Base-by-base conservation (phyloP, 768 basidiomycete species). In the Daedaleopsis sinensis region DNA sequence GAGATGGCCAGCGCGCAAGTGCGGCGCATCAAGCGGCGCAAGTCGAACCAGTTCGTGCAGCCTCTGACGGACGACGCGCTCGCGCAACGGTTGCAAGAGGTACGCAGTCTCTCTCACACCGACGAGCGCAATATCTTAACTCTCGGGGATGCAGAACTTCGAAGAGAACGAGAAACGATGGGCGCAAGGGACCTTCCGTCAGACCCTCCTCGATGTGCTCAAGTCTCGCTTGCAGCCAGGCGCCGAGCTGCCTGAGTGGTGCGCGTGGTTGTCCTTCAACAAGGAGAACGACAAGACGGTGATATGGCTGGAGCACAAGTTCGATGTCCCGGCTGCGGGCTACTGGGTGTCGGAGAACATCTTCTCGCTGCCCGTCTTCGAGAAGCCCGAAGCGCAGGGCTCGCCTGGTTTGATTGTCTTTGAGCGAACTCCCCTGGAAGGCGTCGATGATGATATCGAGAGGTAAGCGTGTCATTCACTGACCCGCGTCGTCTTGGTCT, bases 261-360 rank as follows among this genome's bases (percentile, higher is more conserved):
- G 80, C 24, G 72, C 85, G 42, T 92, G 90, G 91, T 69, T 93
- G n/a, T 90, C 90, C 3, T 78, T 84, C 67, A 91, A 92, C 68
- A 83, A 84, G 13, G 86, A 86, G 59, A 85, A 80, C 65, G 89
- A 91, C 66, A 84, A 83, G 19, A 92, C 90, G 9, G 89, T 90
- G 3, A 90, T 91, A 42, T 93, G 91, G 91, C 67, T 92, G 44
- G 86, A 91, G 67, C 79, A 80, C 65, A 93, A 93, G 72, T 91
- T 93, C 61, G 80, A 87, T 63, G 79, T 91, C 13, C 87, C 88
- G 0, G 71, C 76, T 7, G 87, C 87, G 3, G 89, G 89, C 2
- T 62, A 74, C 42, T 91, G 90, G 90, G 73, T 74, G 6, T 78
- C 80, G 16, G 88, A 87, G 60, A 71, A 71, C 7, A 74, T 88